Percentiles rank a stretch among this genome's conserved stretches.
These are phyloP conservation scores for Plicaturopsis crispa DNA, from an alignment of 768 basidiomycete species.

Conservation along the genomic window DNA sequence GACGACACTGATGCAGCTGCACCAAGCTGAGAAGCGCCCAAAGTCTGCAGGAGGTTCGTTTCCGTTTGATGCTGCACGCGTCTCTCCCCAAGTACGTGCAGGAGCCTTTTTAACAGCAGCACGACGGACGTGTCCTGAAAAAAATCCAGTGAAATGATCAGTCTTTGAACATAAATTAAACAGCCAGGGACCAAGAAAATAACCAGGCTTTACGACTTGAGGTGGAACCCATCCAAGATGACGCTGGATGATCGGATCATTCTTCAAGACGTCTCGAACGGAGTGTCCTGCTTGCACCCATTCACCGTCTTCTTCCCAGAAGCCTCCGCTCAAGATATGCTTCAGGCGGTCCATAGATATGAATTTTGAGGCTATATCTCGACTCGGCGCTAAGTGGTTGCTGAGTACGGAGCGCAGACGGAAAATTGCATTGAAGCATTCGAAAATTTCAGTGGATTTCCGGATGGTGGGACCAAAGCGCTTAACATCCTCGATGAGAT, in stretches of 20 bases:
- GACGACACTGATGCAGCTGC: background rate
- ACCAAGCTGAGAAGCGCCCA: background rate
- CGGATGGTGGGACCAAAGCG: constrained; percentile 16
- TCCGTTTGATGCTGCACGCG: background rate
- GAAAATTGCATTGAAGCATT: constrained; percentile 21
- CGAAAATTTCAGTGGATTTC: constrained; percentile 19
- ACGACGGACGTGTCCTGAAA: background rate
- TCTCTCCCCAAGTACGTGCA: background rate
- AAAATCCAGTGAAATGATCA: background rate
- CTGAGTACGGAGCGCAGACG: constrained; percentile 14
- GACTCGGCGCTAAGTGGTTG: constrained; percentile 23
- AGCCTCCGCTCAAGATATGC: constrained; percentile 12
- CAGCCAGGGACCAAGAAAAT: background rate
- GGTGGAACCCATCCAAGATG: constrained; percentile 10
- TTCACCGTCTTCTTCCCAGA: constrained; percentile 5
- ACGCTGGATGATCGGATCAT: constrained; percentile 6
- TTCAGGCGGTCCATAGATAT: constrained; percentile 8
- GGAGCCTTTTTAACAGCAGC: background rate
- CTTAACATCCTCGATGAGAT: constrained; percentile 13
- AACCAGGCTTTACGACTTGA: background rate
- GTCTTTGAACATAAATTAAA: background rate
- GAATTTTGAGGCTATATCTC: constrained; percentile 12
- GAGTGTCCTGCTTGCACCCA: constrained; percentile 7
- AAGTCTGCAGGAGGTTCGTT: background rate
- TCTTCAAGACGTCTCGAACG: constrained; percentile 2